A percentile compares a stretch with the other conserved stretches of the same genome.
These are phyloP conservation scores for Apiospora malaysiana DNA, from an alignment of 2,329 filamentous ascomycete species.

Conservation along the genomic window DNA sequence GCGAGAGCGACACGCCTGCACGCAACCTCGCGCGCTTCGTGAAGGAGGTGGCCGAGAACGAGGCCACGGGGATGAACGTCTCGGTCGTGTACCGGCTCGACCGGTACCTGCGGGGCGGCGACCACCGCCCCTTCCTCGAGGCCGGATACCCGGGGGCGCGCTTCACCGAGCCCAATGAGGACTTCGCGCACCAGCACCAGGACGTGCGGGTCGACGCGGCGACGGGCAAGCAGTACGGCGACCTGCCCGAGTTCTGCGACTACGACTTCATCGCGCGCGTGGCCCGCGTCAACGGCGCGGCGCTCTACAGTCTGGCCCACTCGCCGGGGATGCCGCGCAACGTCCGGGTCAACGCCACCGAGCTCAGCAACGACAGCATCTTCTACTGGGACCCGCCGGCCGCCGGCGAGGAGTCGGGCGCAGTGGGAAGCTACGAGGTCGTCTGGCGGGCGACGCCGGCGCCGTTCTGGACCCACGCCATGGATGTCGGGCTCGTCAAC, in stretches of 20 bases:
- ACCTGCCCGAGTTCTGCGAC: slow-evolving; percentile 62
- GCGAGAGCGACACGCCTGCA: slow-evolving; percentile 61
- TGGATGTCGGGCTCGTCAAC: slow-evolving; percentile 54
- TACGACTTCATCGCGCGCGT: slow-evolving; percentile 60
- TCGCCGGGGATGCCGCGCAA: slow-evolving; percentile 56
- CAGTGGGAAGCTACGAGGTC: slow-evolving; percentile 57
- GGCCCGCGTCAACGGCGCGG: slow-evolving; percentile 59
- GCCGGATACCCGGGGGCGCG: slow-evolving; percentile 60
- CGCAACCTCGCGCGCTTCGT: slow-evolving; percentile 61
- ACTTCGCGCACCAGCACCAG: slow-evolving; percentile 64
- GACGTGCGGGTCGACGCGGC: slow-evolving; percentile 49
- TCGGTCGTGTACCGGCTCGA: slow-evolving; percentile 62
- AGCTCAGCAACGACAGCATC: slow-evolving; percentile 54
- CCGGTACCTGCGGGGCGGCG: slow-evolving; percentile 61
- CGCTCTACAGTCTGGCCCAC: slow-evolving; percentile 58
- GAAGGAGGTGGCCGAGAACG: slow-evolving; percentile 58
- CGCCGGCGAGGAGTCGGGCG: slow-evolving; percentile 28
- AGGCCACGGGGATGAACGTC: slow-evolving; percentile 59
- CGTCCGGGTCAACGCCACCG: slow-evolving; percentile 53
- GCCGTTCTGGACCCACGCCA: slow-evolving; percentile 54
- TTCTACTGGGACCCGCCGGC: slow-evolving; percentile 55
- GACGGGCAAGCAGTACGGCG: slow-evolving; percentile 59
- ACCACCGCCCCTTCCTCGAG: slow-evolving; percentile 60
- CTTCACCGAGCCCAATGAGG: slow-evolving; percentile 63
- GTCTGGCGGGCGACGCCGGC: slow-evolving; percentile 59